These are phyloP conservation scores for Begonia loranthoides DNA, from an alignment of 306 rosid species.

Conservation along the genomic window DNA sequence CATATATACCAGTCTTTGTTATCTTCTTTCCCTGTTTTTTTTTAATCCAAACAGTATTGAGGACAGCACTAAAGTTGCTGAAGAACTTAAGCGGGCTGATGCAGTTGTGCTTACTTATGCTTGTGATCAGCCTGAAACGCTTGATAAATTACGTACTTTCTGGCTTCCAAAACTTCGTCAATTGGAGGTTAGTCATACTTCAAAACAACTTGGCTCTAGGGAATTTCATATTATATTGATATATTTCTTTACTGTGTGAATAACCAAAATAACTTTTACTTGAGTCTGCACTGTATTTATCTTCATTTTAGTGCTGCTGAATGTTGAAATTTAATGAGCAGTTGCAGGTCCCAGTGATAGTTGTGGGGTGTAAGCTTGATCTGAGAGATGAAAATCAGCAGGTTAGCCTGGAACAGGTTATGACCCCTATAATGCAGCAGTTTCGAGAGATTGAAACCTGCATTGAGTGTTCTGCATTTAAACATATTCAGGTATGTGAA, in stretches of 20 bases:
- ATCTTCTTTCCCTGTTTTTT: not conserved
- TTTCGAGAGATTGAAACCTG: conserved; percentile 99
- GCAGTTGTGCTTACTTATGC: conserved; percentile 93
- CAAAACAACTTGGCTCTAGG: no score
- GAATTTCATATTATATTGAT: no score
- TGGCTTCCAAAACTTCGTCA: conserved; percentile 97
- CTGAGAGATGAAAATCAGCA: conserved; percentile 87
- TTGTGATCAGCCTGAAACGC: conserved; percentile 76
- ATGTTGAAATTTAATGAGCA: conserved; percentile 26
- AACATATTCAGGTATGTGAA: conserved; percentile 75
- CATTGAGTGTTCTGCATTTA: conserved; percentile 85
- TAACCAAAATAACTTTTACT: not conserved
- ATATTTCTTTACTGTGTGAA: no score
- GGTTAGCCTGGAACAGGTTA: conserved; percentile 86
- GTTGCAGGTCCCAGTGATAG: conserved; percentile 94
- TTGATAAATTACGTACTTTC: conserved; percentile 62
- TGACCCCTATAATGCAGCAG: conserved; percentile 99
- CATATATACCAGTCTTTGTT: no score
- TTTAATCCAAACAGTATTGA: conserved; percentile 40
- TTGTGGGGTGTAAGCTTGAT: conserved; percentile 94
- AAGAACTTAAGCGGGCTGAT: conserved; percentile 88
- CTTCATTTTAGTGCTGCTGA: conserved; percentile 4
- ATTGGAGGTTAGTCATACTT: conserved; percentile 48
- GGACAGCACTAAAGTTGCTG: conserved; percentile 74
- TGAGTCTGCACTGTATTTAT: not conserved